phyloP scores from a whole-genome alignment of 495 filamentous ascomycete species.

The Hamigera avellanea region DNA sequence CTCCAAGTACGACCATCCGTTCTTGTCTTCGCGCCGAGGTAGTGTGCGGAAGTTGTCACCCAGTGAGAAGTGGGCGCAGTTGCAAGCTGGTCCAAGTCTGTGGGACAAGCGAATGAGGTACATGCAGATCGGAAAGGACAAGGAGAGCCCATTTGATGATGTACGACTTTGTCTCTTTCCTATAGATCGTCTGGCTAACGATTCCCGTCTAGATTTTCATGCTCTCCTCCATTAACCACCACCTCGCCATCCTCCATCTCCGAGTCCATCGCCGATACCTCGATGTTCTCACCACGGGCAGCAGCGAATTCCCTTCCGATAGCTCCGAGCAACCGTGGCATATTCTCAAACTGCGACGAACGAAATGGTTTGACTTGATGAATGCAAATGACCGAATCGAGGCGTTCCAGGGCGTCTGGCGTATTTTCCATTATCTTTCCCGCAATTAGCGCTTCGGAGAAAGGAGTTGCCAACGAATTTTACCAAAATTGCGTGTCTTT shows the following conservation, averaged over 20 bases:
- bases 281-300: slow-evolving; percentile 32
- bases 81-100: slow-evolving; percentile 47
- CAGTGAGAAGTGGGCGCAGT: slow-evolving; percentile 34
- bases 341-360: slow-evolving; percentile 51
- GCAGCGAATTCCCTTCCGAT: slow-evolving; percentile 16
- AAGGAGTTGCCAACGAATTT: no score
- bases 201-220: slow-evolving; percentile 56
- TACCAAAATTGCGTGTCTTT: no score
- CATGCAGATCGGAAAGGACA: slow-evolving; percentile 53
- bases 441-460: no score
- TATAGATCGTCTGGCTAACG: slow-evolving; percentile 2
- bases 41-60: slow-evolving; percentile 23
- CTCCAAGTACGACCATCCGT: slow-evolving; percentile 24
- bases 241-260: slow-evolving; percentile 63
- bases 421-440: slow-evolving; percentile 59
- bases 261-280: slow-evolving; percentile 59
- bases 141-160: slow-evolving; percentile 39
- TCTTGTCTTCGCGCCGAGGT: slow-evolving; percentile 22
- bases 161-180: slow-evolving; percentile 17
- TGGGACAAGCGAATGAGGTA: slow-evolving; percentile 78
- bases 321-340: slow-evolving; percentile 50
- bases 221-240: slow-evolving; percentile 71
- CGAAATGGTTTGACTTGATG: slow-evolving; percentile 71
- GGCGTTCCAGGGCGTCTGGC: slow-evolving; percentile 65
- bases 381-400: slow-evolving; percentile 53